These are phyloP conservation scores for Xylariaceae sp. DNA, from an alignment of 2,329 filamentous ascomycete genomes.

Conservation along the genomic window DNA sequence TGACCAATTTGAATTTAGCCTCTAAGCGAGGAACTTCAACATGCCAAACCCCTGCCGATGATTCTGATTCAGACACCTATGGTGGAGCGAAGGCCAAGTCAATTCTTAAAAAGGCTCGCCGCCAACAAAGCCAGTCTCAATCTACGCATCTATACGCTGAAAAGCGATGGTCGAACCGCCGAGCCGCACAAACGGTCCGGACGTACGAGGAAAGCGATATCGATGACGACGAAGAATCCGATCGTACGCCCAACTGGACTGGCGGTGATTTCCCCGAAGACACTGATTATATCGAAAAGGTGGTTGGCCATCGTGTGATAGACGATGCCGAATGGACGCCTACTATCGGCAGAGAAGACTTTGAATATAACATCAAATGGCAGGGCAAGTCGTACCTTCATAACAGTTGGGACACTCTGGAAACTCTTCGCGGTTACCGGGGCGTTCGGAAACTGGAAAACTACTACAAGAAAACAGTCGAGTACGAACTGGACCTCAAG, in stretches of 20 bases:
- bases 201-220: slow-evolving; percentile 62
- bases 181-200: slow-evolving; percentile 64
- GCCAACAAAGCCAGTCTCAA: slow-evolving; percentile 59
- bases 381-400: slow-evolving; percentile 92
- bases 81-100: slow-evolving; percentile 67
- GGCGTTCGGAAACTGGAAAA: slow-evolving; percentile 90
- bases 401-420: slow-evolving; percentile 86
- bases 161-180: slow-evolving; percentile 85
- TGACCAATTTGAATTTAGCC: slow-evolving; percentile 36
- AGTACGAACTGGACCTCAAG: slow-evolving; percentile 71
- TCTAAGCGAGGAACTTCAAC: slow-evolving; percentile 56
- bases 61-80: slow-evolving; percentile 71
- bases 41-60: slow-evolving; percentile 48
- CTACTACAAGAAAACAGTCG: slow-evolving; percentile 80
- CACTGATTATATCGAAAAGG: slow-evolving; percentile 80
- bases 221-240: slow-evolving; percentile 60
- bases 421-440: slow-evolving; percentile 67
- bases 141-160: slow-evolving; percentile 64
- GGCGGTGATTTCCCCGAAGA: slow-evolving; percentile 66
- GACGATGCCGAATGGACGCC: slow-evolving; percentile 56
- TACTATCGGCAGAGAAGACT: slow-evolving; percentile 64
- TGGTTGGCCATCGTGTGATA: slow-evolving; percentile 78
- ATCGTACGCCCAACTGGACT: slow-evolving; percentile 61
- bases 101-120: slow-evolving; percentile 69
- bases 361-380: slow-evolving; percentile 95